Base-by-base conservation (phyloP, 441 rosid species). In the Adansonia grandidieri region DNA sequence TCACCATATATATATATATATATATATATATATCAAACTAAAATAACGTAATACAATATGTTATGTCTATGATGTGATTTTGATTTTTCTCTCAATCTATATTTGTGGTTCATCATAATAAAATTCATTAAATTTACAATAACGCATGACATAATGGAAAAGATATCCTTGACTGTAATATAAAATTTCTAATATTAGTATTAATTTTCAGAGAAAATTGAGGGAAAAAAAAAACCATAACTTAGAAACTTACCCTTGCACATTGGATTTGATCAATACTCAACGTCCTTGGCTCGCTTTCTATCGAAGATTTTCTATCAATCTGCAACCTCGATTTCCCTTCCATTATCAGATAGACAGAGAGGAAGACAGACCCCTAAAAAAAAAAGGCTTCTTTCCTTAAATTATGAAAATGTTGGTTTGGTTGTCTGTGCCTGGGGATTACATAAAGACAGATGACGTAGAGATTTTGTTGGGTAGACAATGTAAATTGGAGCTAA, bases 201-300 rank as follows among this genome's bases (percentile, higher is more conserved):
- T 4, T 53, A 14, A 54, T 54, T 15, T 15, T 54, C 19, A 15
- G 2, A 54, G 22, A 2, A 56, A 56, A 24, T 24, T 24, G 1
- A 24, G 28, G 28, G 28, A 54, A 54, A 3, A 56, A 19, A 57
- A 57, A n/a, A 17, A 6, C 22, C 24, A 17, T 17, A 57, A 19
- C 19, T 17, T 19, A 57, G 10, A n/a, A 20, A 42, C 76, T 4
- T 77, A 88, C 91, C 83, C 91, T 86, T 6, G 91, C 93, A 77
- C n/a, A 74, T 5, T 80, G 86, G 37, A 89, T 83, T 68, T 88
- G 86, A 75, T 83, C 74, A 14, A 65, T 15, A 4, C 77, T 68
- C 4, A 89, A 84, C 11, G 91, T 89, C 62, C 88, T 86, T 5
- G 93, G 91, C 82, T 89, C 93, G 0, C 47, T 77, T 17, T 89